Base-by-base conservation (phyloP, 371 early-diverging fungal genomes). In the Batkoa obscura region DNA sequence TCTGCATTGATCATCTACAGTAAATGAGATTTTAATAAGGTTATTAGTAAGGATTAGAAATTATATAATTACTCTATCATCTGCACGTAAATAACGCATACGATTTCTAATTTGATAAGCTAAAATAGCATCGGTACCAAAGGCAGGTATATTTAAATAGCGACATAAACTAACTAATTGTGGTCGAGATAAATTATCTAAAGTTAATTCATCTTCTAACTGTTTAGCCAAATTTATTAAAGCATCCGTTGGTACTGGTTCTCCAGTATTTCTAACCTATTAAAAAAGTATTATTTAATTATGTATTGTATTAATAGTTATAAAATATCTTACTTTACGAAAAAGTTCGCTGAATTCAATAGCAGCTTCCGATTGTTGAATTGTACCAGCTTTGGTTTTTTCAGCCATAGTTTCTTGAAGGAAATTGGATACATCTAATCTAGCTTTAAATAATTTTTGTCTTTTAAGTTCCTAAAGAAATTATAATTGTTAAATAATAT, bases 391-490 rank as follows among this genome's bases (percentile, higher is more conserved):
- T 58, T 79, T 72, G 8, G 81, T 75, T 36, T 85, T 78, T 59
- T 94, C 94, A 2, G 82, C 84, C 38, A 97, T 83, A n/a, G 94
- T 91, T 55, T 94, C 92, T 66, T 89, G 90, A 60, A 96, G 69
- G 66, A 92, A 93, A 60, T 81, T 79, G 50, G 94, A 92, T 83
- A 94, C 85, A 56, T 94, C 86, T n/a, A 92, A 68, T 45, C 93
- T 77, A 52, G 91, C 86, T 67, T 87, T 83, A 52, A 90, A 68
- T 51, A 86, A 68, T 74, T 86, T 84, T 61, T 76, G 80, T 63
- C 80, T 80, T 66, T 93, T 94, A 68, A 93, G 90, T 64, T 94
- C 93, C 73, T 88, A 66, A 37, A 38, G 38, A 53, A 8, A 8
- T 53, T 53, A 50, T 45, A 8, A n/a, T 23, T 23, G 23, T 23